Base-by-base conservation (phyloP, 768 basidiomycete species). In the Cyathus striatus region DNA sequence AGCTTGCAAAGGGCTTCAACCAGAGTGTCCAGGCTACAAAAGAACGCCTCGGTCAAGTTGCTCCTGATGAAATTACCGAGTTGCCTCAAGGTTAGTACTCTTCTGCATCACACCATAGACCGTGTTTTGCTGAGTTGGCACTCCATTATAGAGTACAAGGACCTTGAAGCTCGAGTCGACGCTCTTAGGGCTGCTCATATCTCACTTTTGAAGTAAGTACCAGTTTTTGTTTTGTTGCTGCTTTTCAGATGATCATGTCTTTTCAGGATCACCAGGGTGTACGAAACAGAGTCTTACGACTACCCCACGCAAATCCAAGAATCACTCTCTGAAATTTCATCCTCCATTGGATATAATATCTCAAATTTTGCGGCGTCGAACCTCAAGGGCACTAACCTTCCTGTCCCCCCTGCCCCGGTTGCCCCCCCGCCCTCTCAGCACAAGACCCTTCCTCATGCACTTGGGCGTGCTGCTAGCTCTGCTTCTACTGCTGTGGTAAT, bases 361-460 rank as follows among this genome's bases (percentile, higher is more conserved):
- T 82, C 85, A 57, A 81, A 80, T 48, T 93, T 93, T 55, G 91
- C 92, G 17, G 88, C 90, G 3, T 78, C 76, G 55, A 91, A 92
- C 65, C 77, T 90, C 59, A 90, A 90, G 62, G 90, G 89, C 40
- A 93, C 91, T 26, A 86, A 85, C 59, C 75, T 94, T 30, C 90
- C 92, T 35, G 72, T 79, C 2, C 89, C 90, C 14, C 43, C 51
- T 22, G 64, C 76, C 3, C 79, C 83, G 16, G 55, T 79, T 34
- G 63, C 81, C 0, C 70, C 79, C 2, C 73, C 78, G 18, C 65
- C 69, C 2, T 58, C 68, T 21, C 85, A 84, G 54, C 92, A 93
- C 72, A 98, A 98, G 81, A 98, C 96, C 1, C 85, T 98, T 41
- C 90, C 96, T 0, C 96, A 98, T 54, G 95, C 96, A 0, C 78